Evolutionary conservation across 1,139 yeast species (phyloP).

Genomic region (Kurtzmaniella quercitrusa): DNA sequence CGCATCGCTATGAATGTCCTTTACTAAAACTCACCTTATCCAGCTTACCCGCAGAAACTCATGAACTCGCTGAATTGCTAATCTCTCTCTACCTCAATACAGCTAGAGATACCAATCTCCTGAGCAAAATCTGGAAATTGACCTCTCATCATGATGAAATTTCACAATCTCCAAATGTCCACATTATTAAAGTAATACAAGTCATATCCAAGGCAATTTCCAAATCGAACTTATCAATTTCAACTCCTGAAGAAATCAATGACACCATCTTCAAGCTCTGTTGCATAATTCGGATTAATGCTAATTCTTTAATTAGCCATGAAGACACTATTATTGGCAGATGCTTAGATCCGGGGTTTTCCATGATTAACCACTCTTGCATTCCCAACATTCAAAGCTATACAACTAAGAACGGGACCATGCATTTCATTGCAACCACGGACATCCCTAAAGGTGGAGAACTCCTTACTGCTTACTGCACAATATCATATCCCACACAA

Average conservation of each 20-base stretch:
- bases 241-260: neutral
- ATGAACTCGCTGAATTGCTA: neutral
- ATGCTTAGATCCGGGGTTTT: constrained; percentile 30
- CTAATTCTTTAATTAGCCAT: constrained; percentile 18
- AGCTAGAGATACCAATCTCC: neutral
- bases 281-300: constrained; percentile 20
- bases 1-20: constrained; percentile 7
- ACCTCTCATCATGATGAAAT: neutral
- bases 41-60: neutral
- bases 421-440: constrained; percentile 16
- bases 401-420: constrained; percentile 13
- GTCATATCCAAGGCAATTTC: constrained; percentile 1
- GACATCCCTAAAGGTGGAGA: constrained; percentile 20
- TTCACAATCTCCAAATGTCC: neutral
- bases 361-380: constrained; percentile 30
- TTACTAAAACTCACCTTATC: neutral
- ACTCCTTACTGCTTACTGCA: constrained; percentile 25
- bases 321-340: constrained; percentile 24
- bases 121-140: neutral
- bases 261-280: constrained; percentile 1
- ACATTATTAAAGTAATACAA: constrained; percentile 3
- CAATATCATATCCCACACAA: constrained; percentile 18
- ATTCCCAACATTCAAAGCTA: constrained; percentile 24
- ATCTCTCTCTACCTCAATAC: neutral
- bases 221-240: neutral